A percentile compares a stretch with the other conserved stretches of the same genome.
Evolutionary conservation across 495 filamentous ascomycete genomes (phyloP).

Genomic region (Aspergillus heteromorphus): DNA sequence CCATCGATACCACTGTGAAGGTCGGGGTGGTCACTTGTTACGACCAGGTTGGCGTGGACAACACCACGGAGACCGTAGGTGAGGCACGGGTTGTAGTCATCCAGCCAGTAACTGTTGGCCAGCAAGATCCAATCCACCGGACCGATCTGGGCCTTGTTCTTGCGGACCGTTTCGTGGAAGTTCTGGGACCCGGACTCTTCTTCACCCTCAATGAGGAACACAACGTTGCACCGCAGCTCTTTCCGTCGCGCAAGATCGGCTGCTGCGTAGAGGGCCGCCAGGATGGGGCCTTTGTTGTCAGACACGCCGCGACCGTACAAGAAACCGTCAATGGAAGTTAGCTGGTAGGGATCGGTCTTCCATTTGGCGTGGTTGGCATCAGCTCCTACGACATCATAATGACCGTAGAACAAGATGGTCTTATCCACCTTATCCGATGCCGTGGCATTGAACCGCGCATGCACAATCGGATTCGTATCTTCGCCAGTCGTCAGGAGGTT

Average conservation of each 20-base stretch:
- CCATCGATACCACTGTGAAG: constrained; percentile 95
- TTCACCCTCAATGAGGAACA: constrained; percentile 94
- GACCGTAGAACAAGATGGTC: constrained; percentile 92
- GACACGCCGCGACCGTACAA: constrained; percentile 94
- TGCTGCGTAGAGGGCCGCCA: constrained; percentile 88
- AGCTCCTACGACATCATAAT: constrained; percentile 97
- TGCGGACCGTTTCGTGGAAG: constrained; percentile 72
- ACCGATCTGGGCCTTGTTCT: constrained; percentile 79
- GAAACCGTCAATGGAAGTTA: constrained; percentile 84
- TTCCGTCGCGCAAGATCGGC: constrained; percentile 78
- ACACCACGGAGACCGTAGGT: constrained; percentile 96
- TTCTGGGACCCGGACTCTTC: constrained; percentile 92
- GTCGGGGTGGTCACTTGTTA: constrained; percentile 81
- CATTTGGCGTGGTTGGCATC: constrained; percentile 72
- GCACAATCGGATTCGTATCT: constrained; percentile 81
- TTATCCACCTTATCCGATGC: constrained; percentile 57
- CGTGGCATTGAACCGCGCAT: constrained; percentile 73
- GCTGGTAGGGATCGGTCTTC: constrained; percentile 79
- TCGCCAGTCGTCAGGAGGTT: constrained; percentile 73
- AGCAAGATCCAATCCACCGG: constrained; percentile 88
- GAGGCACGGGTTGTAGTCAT: constrained; percentile 89
- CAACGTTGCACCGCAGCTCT: constrained; percentile 72
- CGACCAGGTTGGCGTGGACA: constrained; percentile 82
- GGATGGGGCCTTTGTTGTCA: constrained; percentile 93
- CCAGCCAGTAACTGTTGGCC: constrained; percentile 97